A percentile compares a stretch with the other conserved stretches of the same genome.
These are phyloP conservation scores for Zygosaccharomyces sapae DNA, from an alignment of 1,139 yeast genomes.

Conservation along the genomic window DNA sequence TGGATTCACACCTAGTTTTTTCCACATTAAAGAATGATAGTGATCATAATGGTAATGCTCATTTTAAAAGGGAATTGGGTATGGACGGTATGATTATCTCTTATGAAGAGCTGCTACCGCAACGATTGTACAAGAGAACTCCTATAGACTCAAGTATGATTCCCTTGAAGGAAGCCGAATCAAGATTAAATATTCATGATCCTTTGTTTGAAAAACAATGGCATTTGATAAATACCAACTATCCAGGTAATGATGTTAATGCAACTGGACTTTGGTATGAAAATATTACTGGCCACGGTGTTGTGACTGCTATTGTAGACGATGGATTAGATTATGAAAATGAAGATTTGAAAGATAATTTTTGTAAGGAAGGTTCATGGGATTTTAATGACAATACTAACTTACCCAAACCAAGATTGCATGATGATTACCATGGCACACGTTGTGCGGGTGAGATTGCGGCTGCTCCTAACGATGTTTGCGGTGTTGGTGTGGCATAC, in stretches of 20 bases:
- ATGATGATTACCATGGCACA: conserved; percentile 91
- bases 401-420: conserved; percentile 73
- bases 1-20: conserved; percentile 59
- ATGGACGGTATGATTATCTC: conserved; percentile 38
- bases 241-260: conserved; percentile 81
- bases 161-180: conserved; percentile 44
- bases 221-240: conserved; percentile 73
- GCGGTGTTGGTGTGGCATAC: conserved; percentile 95
- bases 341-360: conserved; percentile 66
- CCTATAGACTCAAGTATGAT: conserved; percentile 48
- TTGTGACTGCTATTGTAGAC: conserved; percentile 84
- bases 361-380: conserved; percentile 77
- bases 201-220: conserved; percentile 81
- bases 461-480: conserved; percentile 76
- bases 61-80: conserved; percentile 7
- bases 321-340: conserved; percentile 87
- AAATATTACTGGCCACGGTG: conserved; percentile 75
- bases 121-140: conserved; percentile 44
- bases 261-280: conserved; percentile 82
- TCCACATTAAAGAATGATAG: conserved; percentile 36
- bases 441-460: conserved; percentile 98
- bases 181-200: conserved; percentile 64
- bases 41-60: conserved; percentile 2
- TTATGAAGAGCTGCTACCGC: conserved; percentile 50
- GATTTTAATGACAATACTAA: conserved; percentile 78